Evolutionary conservation across 225 moss, liverwort and hornwort genomes (phyloP).

Genomic region (Anthoceros angustus): DNA sequence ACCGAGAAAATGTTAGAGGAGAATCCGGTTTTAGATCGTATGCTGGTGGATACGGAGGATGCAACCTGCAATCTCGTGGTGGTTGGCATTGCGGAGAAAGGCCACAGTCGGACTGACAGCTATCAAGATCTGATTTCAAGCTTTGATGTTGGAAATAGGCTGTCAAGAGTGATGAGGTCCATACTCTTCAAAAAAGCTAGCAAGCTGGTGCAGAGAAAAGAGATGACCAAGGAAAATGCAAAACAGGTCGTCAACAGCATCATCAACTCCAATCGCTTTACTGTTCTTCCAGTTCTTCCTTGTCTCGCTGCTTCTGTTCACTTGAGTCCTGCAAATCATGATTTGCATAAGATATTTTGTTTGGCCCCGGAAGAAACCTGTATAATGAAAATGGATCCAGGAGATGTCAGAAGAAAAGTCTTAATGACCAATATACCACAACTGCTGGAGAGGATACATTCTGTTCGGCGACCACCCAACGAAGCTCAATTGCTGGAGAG

Average conservation of each 20-base stretch:
- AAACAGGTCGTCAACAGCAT: slow-evolving; percentile 7
- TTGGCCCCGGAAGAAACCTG: slow-evolving; percentile 9
- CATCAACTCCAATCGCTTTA: slow-evolving; percentile 12
- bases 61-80: slow-evolving; percentile 14
- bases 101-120: background rate
- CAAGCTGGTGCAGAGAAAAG: slow-evolving; percentile 7
- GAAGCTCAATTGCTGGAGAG: slow-evolving; percentile 3
- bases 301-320: slow-evolving; percentile 16
- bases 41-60: slow-evolving; percentile 14
- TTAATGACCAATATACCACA: slow-evolving; percentile 13
- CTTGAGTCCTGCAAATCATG: slow-evolving; percentile 10
- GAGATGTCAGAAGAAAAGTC: slow-evolving; percentile 9
- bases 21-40: slow-evolving; percentile 15
- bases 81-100: slow-evolving; percentile 19
- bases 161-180: slow-evolving; percentile 8
- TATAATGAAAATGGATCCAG: slow-evolving; percentile 11
- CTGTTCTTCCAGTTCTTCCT: slow-evolving; percentile 17
- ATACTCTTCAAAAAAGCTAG: slow-evolving; percentile 7
- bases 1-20: slow-evolving; percentile 16
- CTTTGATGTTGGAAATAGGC: slow-evolving; percentile 12
- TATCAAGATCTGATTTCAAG: slow-evolving; percentile 1
- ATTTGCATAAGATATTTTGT: slow-evolving; percentile 11
- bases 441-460: slow-evolving; percentile 15
- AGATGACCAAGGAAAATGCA: slow-evolving; percentile 8
- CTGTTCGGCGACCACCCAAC: slow-evolving; percentile 13